Percentiles rank a stretch among this genome's conserved stretches.
These are phyloP conservation scores for Clitoria ternatea DNA, from an alignment of 306 rosid genomes.

Conservation along the genomic window DNA sequence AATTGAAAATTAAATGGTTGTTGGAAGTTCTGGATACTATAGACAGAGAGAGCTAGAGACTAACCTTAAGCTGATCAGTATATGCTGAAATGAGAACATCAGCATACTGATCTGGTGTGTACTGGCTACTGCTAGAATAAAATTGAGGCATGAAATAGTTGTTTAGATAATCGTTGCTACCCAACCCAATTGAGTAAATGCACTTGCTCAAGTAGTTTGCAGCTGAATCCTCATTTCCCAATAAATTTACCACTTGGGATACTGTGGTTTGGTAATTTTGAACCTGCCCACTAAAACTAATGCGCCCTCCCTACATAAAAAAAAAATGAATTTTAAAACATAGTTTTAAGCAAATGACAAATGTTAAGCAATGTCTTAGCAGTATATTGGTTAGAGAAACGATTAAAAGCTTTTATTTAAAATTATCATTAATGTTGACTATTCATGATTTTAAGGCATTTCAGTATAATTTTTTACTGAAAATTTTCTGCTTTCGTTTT, in stretches of 20 bases:
- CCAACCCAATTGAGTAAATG: conserved; percentile 78
- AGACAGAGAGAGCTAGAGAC: conserved; percentile 5
- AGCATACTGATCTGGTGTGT: conserved; percentile 61
- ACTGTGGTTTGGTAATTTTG: conserved; percentile 62
- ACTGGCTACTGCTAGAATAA: conserved; percentile 53
- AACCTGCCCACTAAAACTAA: conserved; percentile 75
- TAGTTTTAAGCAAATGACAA: not conserved
- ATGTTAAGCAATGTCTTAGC: no score
- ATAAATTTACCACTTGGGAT: conserved; percentile 59
- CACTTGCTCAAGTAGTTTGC: conserved; percentile 70
- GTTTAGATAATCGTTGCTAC: conserved; percentile 93
- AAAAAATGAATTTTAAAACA: not conserved
- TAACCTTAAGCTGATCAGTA: conserved; percentile 50
- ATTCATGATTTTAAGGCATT: no score
- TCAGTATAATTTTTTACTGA: no score
- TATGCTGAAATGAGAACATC: conserved; percentile 58
- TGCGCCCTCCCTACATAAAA: conserved; percentile 64
- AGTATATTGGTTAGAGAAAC: no score
- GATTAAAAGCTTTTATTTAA: no score
- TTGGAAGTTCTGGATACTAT: not conserved
- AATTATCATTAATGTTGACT: no score
- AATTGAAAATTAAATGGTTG: not conserved
- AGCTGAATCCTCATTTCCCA: conserved; percentile 66
- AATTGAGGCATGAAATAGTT: conserved; percentile 83
- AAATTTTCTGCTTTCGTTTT: no score